phyloP scores from a whole-genome alignment of 805 yeast species.

The Blastobotrys parvus region DNA sequence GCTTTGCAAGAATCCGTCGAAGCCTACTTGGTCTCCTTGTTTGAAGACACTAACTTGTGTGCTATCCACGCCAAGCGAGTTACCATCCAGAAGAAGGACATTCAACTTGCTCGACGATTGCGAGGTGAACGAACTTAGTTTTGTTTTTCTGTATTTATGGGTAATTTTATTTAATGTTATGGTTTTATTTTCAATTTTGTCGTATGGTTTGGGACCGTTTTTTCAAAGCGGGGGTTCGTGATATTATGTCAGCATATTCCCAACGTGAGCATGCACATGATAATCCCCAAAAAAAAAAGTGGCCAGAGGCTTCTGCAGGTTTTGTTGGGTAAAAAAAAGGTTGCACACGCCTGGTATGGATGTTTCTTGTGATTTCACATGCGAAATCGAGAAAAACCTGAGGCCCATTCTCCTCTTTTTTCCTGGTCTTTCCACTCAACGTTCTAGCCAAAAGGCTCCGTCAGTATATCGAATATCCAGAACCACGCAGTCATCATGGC shows the following conservation, averaged over 20 bases:
- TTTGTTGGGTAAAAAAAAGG: too few species aligned
- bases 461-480: background rate
- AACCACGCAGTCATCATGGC: background rate
- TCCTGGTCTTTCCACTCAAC: background rate
- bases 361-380: too few species aligned
- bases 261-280: too few species aligned
- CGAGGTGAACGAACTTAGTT: conserved; percentile 70
- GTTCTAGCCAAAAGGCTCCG: background rate
- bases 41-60: conserved; percentile 86
- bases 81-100: conserved; percentile 86
- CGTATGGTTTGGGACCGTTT: background rate
- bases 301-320: too few species aligned
- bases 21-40: conserved; percentile 78
- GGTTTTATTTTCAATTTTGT: background rate
- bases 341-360: too few species aligned
- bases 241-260: too few species aligned
- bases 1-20: conserved; percentile 87
- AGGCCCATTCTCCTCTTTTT: background rate
- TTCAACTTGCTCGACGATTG: conserved; percentile 85
- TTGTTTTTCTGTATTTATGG: conserved; percentile 5
- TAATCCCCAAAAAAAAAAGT: too few species aligned
- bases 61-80: conserved; percentile 93
- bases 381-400: too few species aligned
- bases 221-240: too few species aligned
- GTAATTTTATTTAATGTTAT: background rate